Base-by-base conservation (phyloP, 768 basidiomycete species). In the Naganishia friedmannii region DNA sequence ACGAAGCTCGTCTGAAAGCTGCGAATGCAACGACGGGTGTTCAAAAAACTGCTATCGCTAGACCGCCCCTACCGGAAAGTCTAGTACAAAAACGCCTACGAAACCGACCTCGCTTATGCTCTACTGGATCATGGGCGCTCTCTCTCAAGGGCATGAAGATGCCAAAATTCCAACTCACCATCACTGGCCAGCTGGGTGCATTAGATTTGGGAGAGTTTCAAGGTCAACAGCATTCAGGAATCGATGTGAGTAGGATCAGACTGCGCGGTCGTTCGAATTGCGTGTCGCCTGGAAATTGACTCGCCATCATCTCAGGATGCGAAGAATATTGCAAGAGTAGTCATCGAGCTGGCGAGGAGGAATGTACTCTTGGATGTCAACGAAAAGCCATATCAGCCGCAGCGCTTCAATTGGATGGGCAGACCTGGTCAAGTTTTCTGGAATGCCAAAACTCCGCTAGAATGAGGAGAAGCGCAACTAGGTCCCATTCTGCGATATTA, bases 211-310 rank as follows among this genome's bases (percentile, higher is more conserved):
- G 86, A 5, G 84, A 85, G 8, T 98, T 98, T 77, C 83, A 89
- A 79, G 94, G 95, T 26, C 86, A 90, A 74, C 84, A 87, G 67
- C 95, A 98, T 81, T 87, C 87, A 76, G 95, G 95, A 28, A 89
- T 95, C 42, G 92, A 93, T 82, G 94, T 93, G 72, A 84, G 90
- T 87, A 12, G 15, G 39, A 23, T 57, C 19, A 39, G 55, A 23
- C 4, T 12, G n/a, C 15, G 42, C 42, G 42, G 15, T 51, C 10
- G 21, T 12, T 12, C 13, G 9, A 23, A n/a, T 65, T n/a, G 42
- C 19, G 19, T 53, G 66, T 21, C n/a, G 19, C 29, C 42, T 55
- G 42, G 19, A 46, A 23, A 51, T 21, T 51, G 19, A 32, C 13
- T 46, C 42, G 15, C 9, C 10, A 5, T 32, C 13, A 19, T 21